A percentile compares a stretch with the other conserved stretches of the same genome.
Conservation (phyloP, 352 stramenopile genomes). For the Pythium pyrilobum region DNA sequence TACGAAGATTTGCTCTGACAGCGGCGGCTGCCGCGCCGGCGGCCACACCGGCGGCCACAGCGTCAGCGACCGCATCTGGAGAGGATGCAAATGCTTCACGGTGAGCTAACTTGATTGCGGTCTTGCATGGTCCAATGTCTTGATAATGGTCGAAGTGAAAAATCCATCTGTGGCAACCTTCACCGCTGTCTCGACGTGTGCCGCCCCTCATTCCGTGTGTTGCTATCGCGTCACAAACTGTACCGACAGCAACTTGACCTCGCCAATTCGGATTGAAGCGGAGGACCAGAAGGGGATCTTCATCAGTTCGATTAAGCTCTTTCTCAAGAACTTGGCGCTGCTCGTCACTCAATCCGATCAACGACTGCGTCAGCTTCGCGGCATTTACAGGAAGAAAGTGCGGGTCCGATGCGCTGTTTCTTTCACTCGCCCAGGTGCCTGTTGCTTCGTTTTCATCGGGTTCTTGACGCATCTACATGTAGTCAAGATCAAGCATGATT, state of each 20-base stretch:
- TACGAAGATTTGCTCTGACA: conserved; percentile 13
- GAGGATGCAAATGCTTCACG: conserved; percentile 19
- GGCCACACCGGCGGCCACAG: background rate
- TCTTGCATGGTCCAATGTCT: conserved; percentile 13
- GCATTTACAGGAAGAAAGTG: conserved; percentile 18
- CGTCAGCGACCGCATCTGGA: conserved; percentile 3
- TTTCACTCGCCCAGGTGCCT: background rate
- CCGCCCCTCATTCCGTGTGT: conserved; percentile 14
- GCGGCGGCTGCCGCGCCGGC: too few species aligned
- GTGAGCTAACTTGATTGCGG: conserved; percentile 4
- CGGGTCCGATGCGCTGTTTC: conserved; percentile 8
- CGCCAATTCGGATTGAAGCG: conserved; percentile 16
- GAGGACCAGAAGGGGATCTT: conserved; percentile 16
- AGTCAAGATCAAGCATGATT: background rate
- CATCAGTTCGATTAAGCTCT: conserved; percentile 16
- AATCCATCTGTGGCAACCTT: conserved; percentile 17
- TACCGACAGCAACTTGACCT: conserved; percentile 3
- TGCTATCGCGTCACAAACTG: conserved; percentile 19
- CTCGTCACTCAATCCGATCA: conserved; percentile 17
- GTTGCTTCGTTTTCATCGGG: background rate
- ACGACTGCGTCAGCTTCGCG: conserved; percentile 15
- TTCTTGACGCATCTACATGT: background rate
- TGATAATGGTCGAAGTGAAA: conserved; percentile 20
- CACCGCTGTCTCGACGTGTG: conserved; percentile 8
- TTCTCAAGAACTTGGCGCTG: conserved; percentile 16